phyloP scores from a whole-genome alignment of 192 early-diverging fungal species.

The Coemansia reversa region DNA sequence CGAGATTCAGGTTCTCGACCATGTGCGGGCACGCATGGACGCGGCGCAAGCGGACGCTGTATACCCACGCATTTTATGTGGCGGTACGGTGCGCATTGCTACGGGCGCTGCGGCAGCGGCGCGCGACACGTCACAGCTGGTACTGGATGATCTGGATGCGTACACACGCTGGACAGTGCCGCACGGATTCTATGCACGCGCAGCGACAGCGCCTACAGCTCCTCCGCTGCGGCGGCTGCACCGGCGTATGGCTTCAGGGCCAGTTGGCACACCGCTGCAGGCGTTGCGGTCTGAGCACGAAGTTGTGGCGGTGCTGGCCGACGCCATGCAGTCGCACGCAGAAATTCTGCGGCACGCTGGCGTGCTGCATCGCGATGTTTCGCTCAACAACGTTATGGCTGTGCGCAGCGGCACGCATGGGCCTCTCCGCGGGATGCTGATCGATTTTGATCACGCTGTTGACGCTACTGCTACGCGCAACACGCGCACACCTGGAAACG shows the following conservation, averaged over 20 bases:
- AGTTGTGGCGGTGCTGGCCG: constrained; percentile 37
- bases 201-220: not conserved
- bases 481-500: constrained; percentile 21
- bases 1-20: constrained; percentile 36
- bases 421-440: constrained; percentile 37
- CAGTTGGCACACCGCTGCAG: constrained; percentile 35
- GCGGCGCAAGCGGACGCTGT: constrained; percentile 7
- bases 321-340: constrained; percentile 40
- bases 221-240: constrained; percentile 30
- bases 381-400: constrained; percentile 47
- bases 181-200: constrained; percentile 15
- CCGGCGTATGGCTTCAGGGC: constrained; percentile 45
- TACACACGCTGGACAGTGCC: constrained; percentile 47
- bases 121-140: constrained; percentile 36
- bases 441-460: constrained; percentile 48
- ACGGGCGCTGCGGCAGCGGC: constrained; percentile 5
- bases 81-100: constrained; percentile 36
- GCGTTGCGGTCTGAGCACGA: constrained; percentile 30
- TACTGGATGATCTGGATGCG: constrained; percentile 22
- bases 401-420: constrained; percentile 16
- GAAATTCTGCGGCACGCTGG: constrained; percentile 21
- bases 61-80: constrained; percentile 35
- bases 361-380: constrained; percentile 48
- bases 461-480: constrained; percentile 20
- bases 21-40: constrained; percentile 30